Evolutionary conservation across 2,329 filamentous ascomycete genomes (phyloP).

Genomic region (Plenodomus tracheiphilus): DNA sequence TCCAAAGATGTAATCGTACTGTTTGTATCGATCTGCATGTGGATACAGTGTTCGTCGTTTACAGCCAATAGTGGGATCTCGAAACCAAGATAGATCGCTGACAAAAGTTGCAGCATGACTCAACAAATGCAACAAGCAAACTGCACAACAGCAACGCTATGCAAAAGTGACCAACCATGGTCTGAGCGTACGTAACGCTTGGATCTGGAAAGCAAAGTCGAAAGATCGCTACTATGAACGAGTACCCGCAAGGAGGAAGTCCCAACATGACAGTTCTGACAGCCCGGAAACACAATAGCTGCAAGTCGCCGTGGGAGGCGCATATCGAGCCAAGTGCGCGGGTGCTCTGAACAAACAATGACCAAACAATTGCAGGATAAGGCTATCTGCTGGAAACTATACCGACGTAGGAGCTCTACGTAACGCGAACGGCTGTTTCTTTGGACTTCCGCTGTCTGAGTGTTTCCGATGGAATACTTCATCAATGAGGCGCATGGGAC

Average conservation of each 20-base stretch:
- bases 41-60: not conserved
- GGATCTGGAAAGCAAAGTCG: not conserved
- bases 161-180: constrained; percentile 2
- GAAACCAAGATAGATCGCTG: not conserved
- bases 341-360: constrained; percentile 18
- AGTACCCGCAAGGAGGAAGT: constrained; percentile 14
- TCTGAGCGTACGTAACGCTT: not conserved
- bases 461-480: constrained; percentile 62
- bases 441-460: constrained; percentile 20
- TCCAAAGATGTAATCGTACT: constrained; percentile 15
- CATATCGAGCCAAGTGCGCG: constrained; percentile 13
- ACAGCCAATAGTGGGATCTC: not conserved
- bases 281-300: constrained; percentile 24
- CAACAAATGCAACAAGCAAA: constrained; percentile 28
- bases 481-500: constrained; percentile 64
- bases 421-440: constrained; percentile 31
- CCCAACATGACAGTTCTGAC: constrained; percentile 28
- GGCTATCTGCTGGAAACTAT: constrained; percentile 1
- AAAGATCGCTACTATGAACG: not conserved
- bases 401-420: constrained; percentile 23
- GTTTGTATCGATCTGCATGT: constrained; percentile 9
- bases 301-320: constrained; percentile 18
- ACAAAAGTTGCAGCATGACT: not conserved
- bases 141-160: constrained; percentile 12
- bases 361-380: constrained; percentile 1